Base-by-base conservation (phyloP, 345 rosid genomes). In the Dipteronia dyeriana region DNA sequence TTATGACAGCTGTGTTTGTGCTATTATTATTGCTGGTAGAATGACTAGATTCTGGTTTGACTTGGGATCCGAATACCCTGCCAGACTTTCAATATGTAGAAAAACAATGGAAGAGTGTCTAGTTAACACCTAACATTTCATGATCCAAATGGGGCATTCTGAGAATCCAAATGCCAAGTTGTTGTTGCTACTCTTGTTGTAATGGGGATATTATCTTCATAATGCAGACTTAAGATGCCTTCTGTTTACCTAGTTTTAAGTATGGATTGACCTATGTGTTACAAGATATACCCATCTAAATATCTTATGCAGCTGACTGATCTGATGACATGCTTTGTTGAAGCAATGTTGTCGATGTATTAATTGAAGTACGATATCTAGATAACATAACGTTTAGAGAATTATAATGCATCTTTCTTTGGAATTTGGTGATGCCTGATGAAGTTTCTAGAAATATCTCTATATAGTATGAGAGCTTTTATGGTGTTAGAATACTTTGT, bases 111-210 rank as follows among this genome's bases (percentile, higher is more conserved):
- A 29, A 9, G 3, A 17, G 17, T 25, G 38, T 16, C 23, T 34
- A 1, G 53, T 9, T 38, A 41, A 67, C 25, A 20, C 49, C 49
- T 45, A 45, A 45, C 49, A 67, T 34, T 34, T 45, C 51, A n/a
- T 66, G 38, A 20, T 67, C 41, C 53, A n/a, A 67, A n/a, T 39
- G 88, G 88, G 13, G 13, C 13, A 45, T 45, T 45, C 49, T 2
- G 49, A 45, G 49, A 45, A 45, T 45, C 49, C 49, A 45, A 45
- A 10, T 45, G 49, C 49, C 38, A 10, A 10, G 3, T 45, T 45
- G 49, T 10, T 45, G 49, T 14, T 45, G 49, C 49, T 45, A 45
- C 49, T 45, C 45, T 29, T 65, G 9, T 65, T 6, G 68, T 65
- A 29, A 62, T 26, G 67, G 29, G 67, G 13, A 25, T 34, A 29